Evolutionary conservation across 2,329 filamentous ascomycete genomes (phyloP).

Genomic region (Aspergillus ustus): DNA sequence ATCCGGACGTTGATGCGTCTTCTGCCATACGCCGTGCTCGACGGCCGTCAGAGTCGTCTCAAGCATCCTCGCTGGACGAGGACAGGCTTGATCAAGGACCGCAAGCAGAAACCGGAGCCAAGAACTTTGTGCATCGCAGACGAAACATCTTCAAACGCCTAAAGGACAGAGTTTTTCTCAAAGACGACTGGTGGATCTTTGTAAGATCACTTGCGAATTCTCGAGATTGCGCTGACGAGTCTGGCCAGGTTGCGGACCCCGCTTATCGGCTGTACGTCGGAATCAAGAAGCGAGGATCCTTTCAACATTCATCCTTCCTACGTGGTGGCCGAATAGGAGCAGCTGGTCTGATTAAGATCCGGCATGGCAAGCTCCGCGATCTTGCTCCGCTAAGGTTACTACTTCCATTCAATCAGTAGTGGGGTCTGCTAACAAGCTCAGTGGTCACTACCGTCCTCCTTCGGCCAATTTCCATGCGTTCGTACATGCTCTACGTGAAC

Average conservation of each 20-base stretch:
- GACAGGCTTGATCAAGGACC: not conserved
- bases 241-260: conserved; percentile 64
- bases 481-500: conserved; percentile 71
- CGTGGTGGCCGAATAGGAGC: conserved; percentile 80
- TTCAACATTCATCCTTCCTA: conserved; percentile 89
- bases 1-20: conserved; percentile 6
- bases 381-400: conserved; percentile 63
- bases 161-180: conserved; percentile 72
- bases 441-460: conserved; percentile 84
- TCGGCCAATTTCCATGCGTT: conserved; percentile 83
- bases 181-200: conserved; percentile 93
- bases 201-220: conserved; percentile 44
- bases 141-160: conserved; percentile 78
- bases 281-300: conserved; percentile 85
- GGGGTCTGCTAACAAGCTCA: conserved; percentile 48
- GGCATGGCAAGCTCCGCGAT: conserved; percentile 74
- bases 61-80: not conserved
- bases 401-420: not conserved
- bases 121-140: conserved; percentile 69
- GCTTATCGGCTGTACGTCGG: conserved; percentile 80
- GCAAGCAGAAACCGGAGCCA: conserved; percentile 53
- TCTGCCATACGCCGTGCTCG: not conserved
- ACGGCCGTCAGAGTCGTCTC: not conserved
- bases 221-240: not conserved
- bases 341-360: conserved; percentile 84